Evolutionary conservation across 257 asterid genomes (phyloP).

Genomic region (Capsicum baccatum): DNA sequence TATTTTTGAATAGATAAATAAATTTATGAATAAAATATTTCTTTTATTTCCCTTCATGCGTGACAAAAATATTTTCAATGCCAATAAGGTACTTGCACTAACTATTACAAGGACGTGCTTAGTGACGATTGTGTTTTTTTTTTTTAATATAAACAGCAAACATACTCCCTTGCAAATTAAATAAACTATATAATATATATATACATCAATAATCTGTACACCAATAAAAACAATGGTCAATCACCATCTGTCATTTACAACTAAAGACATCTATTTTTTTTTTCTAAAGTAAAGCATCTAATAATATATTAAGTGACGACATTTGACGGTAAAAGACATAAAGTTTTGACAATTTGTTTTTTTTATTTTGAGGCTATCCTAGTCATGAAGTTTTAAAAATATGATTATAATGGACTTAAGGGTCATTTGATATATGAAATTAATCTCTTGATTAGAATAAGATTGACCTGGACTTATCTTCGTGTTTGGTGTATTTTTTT

Average conservation of each 20-base stretch:
- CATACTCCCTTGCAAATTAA: neutral
- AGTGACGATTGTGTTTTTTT: no score
- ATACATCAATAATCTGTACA: neutral
- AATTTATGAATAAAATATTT: neutral
- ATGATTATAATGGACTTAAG: neutral
- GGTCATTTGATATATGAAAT: slow-evolving; percentile 1
- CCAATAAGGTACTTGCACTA: neutral
- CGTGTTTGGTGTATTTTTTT: neutral
- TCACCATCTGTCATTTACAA: neutral
- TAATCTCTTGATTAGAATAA: neutral
- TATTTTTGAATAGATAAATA: no score
- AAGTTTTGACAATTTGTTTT: neutral
- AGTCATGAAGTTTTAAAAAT: neutral
- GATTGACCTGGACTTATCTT: slow-evolving; percentile 28
- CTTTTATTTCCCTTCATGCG: neutral
- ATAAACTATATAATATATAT: no score
- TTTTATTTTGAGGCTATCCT: neutral
- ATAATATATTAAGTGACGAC: neutral
- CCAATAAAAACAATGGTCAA: slow-evolving; percentile 9
- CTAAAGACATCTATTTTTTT: neutral
- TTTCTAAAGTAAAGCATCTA: neutral
- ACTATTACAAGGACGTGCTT: neutral
- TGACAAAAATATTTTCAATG: neutral
- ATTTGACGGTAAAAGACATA: neutral
- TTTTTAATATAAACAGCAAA: neutral